phyloP scores from a whole-genome alignment of 192 early-diverging fungal genomes.

The Anaeromyces robustus region DNA sequence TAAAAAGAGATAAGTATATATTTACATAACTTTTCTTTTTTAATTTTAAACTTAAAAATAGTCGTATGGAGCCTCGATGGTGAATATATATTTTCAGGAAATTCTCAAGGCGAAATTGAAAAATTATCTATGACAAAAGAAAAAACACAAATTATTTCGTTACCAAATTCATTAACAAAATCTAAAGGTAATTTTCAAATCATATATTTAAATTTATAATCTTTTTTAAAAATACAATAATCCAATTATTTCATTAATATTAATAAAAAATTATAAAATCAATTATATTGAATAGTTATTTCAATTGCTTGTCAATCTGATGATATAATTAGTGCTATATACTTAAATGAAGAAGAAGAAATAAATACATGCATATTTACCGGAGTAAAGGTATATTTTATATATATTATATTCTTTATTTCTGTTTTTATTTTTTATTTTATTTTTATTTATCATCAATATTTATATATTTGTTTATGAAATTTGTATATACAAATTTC shows the following conservation, averaged over 20 bases:
- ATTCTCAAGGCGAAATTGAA: neutral
- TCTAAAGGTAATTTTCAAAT: neutral
- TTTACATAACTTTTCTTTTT: neutral
- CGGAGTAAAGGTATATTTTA: neutral
- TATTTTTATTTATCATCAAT: too few relatives aligned
- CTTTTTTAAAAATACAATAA: too few relatives aligned
- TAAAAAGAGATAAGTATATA: neutral
- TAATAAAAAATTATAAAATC: neutral
- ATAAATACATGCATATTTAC: neutral
- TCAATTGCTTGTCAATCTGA: neutral
- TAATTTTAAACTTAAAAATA: neutral
- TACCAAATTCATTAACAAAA: neutral
- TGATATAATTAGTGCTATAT: neutral
- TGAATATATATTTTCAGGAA: neutral
- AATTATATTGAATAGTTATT: neutral
- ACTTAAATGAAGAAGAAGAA: neutral
- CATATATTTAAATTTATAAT: too few relatives aligned
- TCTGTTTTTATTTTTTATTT: too few relatives aligned
- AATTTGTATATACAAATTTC: too few relatives aligned
- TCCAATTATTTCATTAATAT: neutral
- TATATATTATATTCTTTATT: too few relatives aligned
- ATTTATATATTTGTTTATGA: too few relatives aligned
- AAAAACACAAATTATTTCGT: neutral
- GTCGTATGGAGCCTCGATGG: neutral
- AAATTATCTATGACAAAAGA: neutral